Percentiles rank a stretch among this genome's conserved stretches.
phyloP scores from a whole-genome alignment of 352 stramenopile species.

The Elongisporangium undulatum region DNA sequence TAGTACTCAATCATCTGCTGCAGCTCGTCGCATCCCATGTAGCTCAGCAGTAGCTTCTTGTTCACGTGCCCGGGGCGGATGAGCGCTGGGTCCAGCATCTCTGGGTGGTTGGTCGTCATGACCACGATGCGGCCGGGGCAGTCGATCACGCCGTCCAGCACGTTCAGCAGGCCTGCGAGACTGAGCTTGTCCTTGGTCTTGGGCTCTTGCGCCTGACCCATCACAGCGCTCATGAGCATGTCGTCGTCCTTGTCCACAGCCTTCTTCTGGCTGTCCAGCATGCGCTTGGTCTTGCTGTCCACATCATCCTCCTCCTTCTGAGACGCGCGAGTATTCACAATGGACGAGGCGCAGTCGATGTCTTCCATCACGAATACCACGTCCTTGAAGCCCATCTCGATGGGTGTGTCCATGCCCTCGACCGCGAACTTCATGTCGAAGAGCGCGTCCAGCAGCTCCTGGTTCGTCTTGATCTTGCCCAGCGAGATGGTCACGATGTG shows the following conservation, averaged over 20 bases:
- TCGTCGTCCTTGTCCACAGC: constrained; percentile 10
- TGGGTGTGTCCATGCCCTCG: constrained; percentile 49
- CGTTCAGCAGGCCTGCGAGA: constrained; percentile 83
- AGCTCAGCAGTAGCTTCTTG: constrained; percentile 73
- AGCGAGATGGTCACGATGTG: constrained; percentile 81
- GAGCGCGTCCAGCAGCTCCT: constrained; percentile 77
- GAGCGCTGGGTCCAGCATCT: constrained; percentile 90
- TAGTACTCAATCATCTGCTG: constrained; percentile 76
- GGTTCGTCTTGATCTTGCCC: constrained; percentile 73
- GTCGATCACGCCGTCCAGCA: constrained; percentile 90
- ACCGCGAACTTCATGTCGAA: constrained; percentile 75
- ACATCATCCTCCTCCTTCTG: constrained; percentile 15
- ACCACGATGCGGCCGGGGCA: constrained; percentile 88
- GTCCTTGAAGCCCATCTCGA: constrained; percentile 74
- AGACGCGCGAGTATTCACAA: constrained; percentile 47
- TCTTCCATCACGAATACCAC: constrained; percentile 91
- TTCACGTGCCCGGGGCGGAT: constrained; percentile 89
- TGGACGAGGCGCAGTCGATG: constrained; percentile 77
- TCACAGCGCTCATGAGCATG: constrained; percentile 10
- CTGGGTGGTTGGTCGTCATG: constrained; percentile 93
- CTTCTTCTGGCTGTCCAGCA: constrained; percentile 20
- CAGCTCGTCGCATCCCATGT: constrained; percentile 45
- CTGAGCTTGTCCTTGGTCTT: constrained; percentile 67
- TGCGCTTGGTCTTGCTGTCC: constrained; percentile 14
- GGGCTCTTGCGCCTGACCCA: constrained; percentile 21